Evolutionary conservation across 2,329 filamentous ascomycete species (phyloP).

Genomic region (Stylonectria norvegica): DNA sequence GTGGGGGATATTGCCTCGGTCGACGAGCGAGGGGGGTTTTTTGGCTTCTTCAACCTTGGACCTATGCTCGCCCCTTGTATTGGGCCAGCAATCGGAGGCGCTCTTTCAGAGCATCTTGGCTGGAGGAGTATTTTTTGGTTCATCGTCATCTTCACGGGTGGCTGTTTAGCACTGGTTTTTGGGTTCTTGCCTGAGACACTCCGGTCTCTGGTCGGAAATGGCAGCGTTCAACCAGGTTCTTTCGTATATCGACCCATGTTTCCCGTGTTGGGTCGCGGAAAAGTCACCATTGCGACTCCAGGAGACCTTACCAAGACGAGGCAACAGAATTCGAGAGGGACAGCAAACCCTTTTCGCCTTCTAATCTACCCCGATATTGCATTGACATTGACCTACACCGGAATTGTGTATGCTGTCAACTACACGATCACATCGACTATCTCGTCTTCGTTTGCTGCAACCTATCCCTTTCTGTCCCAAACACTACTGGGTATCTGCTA

Average conservation of each 20-base stretch:
- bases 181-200: conserved; percentile 30
- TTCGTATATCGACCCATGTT: not conserved
- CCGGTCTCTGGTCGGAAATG: not conserved
- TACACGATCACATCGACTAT: conserved; percentile 35
- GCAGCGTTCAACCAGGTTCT: not conserved
- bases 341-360: conserved; percentile 30
- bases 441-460: conserved; percentile 29
- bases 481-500: conserved; percentile 29
- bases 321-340: not conserved
- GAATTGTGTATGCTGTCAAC: conserved; percentile 33
- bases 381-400: conserved; percentile 30
- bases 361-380: conserved; percentile 30
- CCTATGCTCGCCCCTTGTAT: conserved; percentile 44
- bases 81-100: conserved; percentile 49
- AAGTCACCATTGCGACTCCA: not conserved
- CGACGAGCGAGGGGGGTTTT: conserved; percentile 32
- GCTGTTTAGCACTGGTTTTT: conserved; percentile 34
- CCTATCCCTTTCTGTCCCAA: conserved; percentile 29
- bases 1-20: conserved; percentile 32
- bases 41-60: conserved; percentile 33
- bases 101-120: conserved; percentile 43
- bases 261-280: not conserved
- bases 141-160: conserved; percentile 43
- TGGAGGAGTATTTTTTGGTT: conserved; percentile 55
- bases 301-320: not conserved